phyloP scores from a whole-genome alignment of 208 protist species.

The Leishmania gerbilli region DNA sequence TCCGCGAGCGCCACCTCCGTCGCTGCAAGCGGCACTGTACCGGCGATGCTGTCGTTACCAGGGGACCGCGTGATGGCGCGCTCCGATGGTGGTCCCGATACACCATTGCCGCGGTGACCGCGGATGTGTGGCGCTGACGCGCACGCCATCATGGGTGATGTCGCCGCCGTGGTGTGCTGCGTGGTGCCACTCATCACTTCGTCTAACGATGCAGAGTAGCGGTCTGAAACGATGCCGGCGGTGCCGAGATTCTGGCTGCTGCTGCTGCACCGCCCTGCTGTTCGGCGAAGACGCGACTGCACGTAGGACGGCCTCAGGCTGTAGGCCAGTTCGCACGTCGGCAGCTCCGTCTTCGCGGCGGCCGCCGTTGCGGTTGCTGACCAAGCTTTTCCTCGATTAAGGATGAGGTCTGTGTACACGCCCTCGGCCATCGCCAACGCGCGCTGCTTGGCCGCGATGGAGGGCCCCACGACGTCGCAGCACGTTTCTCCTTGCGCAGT shows the following conservation, averaged over 20 bases:
- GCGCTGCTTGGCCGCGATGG: slow-evolving; percentile 43
- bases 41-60: not conserved
- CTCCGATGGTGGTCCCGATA: slow-evolving; percentile 6
- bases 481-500: slow-evolving; percentile 4
- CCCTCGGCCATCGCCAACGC: slow-evolving; percentile 35
- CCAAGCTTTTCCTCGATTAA: not conserved
- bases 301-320: slow-evolving; percentile 42
- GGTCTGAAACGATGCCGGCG: not conserved
- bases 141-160: not conserved
- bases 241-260: not conserved
- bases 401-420: slow-evolving; percentile 38
- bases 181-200: not conserved
- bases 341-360: slow-evolving; percentile 12
- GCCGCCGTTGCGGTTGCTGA: slow-evolving; percentile 6
- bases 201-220: slow-evolving; percentile 5
- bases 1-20: not conserved
- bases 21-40: not conserved
- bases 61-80: slow-evolving; percentile 6
- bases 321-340: slow-evolving; percentile 58
- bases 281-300: slow-evolving; percentile 9
- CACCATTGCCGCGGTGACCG: not conserved
- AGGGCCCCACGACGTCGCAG: slow-evolving; percentile 37
- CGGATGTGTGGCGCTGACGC: not conserved
- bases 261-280: not conserved
- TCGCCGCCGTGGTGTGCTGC: not conserved